Evolutionary conservation across 228 moss, liverwort and hornwort species (phyloP).

Genomic region (Sphagnum magellanicum): DNA sequence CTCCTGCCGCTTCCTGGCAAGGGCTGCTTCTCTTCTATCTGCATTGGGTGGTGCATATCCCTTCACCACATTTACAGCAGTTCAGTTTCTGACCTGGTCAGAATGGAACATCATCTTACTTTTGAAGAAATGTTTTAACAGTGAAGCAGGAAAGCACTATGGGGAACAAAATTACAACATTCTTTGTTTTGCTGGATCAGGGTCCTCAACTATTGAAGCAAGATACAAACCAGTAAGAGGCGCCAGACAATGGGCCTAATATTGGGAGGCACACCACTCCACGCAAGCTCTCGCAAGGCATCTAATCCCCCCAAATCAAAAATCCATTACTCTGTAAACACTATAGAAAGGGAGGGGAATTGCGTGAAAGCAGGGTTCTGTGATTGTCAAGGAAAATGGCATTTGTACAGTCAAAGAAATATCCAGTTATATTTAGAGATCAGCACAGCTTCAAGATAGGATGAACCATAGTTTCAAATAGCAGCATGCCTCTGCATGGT

Average conservation of each 20-base stretch:
- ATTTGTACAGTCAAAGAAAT: not conserved
- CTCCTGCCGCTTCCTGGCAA: conserved; percentile 96
- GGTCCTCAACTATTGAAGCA: not conserved
- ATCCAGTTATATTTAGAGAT: not conserved
- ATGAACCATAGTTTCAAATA: not conserved
- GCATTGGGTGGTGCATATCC: conserved; percentile 98
- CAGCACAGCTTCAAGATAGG: not conserved
- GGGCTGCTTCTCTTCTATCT: conserved; percentile 84
- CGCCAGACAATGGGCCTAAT: conserved; percentile 94
- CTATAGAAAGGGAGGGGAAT: not conserved
- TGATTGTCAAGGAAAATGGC: not conserved
- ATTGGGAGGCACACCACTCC: conserved; percentile 94
- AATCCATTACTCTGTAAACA: not conserved
- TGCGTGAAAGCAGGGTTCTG: not conserved
- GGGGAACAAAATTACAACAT: not conserved
- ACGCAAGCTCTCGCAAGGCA: conserved; percentile 94
- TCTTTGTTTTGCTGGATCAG: not conserved
- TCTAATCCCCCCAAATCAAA: conserved; percentile 30
- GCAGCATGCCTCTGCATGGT: too few relatives aligned
- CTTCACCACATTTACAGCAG: conserved; percentile 41
- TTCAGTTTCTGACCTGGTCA: not conserved
- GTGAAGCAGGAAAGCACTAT: not conserved
- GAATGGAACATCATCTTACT: not conserved
- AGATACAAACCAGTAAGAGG: conserved; percentile 73
- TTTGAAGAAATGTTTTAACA: not conserved